phyloP scores from a whole-genome alignment of 2,329 filamentous ascomycete species.

The Colletotrichum truncatum region DNA sequence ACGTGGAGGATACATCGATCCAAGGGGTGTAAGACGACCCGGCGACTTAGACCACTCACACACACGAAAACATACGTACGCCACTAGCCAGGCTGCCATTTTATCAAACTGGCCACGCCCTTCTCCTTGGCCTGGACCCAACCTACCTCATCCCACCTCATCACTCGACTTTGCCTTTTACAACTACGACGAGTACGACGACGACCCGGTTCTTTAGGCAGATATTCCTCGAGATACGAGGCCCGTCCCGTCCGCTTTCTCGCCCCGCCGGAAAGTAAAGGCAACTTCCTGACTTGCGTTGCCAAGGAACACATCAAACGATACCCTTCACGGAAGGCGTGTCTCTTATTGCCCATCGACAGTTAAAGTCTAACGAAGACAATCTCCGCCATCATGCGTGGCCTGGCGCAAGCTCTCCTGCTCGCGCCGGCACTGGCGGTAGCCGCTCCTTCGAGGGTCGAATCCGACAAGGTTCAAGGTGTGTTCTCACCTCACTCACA shows the following conservation, averaged over 20 bases:
- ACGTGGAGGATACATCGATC: neutral
- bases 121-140: neutral
- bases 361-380: too few species aligned
- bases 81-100: constrained; percentile 11
- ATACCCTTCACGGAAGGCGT: neutral
- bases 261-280: neutral
- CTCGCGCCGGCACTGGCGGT: constrained; percentile 45
- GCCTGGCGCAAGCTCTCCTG: constrained; percentile 38
- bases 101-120: neutral
- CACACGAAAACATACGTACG: neutral
- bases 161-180: neutral
- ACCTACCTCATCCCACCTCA: neutral
- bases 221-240: neutral
- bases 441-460: constrained; percentile 32
- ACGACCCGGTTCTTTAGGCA: constrained; percentile 4
- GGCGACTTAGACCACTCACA: neutral
- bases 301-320: too few species aligned
- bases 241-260: neutral
- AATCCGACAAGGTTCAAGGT: constrained; percentile 6
- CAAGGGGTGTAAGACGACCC: neutral
- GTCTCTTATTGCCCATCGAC: neutral
- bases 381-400: constrained; percentile 22
- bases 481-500: neutral
- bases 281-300: neutral
- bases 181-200: neutral